phyloP scores from a whole-genome alignment of 2,329 filamentous ascomycete species.

The Chaetomiaceae sp. region DNA sequence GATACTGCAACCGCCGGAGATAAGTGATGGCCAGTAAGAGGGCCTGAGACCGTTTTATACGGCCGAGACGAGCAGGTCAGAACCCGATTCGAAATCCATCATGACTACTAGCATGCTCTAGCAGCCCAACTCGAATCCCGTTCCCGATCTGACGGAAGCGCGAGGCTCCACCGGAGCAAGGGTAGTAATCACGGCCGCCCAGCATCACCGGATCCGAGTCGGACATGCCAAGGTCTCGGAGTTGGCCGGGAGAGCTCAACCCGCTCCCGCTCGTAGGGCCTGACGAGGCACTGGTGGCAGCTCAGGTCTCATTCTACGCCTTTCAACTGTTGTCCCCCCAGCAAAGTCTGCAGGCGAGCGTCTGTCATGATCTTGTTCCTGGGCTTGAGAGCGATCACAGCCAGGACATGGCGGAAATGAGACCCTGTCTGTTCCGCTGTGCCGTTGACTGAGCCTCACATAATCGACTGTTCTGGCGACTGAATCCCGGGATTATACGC shows the following conservation, averaged over 20 bases:
- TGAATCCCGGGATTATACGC: background rate
- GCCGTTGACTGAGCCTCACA: background rate
- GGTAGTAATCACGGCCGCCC: background rate
- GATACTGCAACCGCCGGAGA: background rate
- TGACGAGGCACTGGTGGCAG: no score
- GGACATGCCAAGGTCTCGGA: background rate
- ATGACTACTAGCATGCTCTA: background rate
- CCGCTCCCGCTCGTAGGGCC: no score
- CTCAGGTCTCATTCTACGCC: no score
- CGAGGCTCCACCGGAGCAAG: background rate
- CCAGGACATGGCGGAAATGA: background rate
- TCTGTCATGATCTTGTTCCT: no score
- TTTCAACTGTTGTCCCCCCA: no score
- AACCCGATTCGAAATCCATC: background rate
- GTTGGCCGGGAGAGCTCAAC: background rate
- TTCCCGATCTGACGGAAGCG: background rate
- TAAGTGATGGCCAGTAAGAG: no score
- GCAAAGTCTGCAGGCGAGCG: no score
- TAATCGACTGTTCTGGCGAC: background rate
- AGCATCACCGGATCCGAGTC: background rate
- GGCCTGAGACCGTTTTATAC: background rate
- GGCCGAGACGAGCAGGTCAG: background rate
- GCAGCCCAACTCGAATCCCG: slow-evolving; percentile 5
- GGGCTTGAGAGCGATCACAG: background rate
- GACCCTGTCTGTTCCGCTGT: background rate